A percentile compares a stretch with the other conserved stretches of the same genome.
Conservation (phyloP, 208 protist species). For the Leishmania aethiopica region DNA sequence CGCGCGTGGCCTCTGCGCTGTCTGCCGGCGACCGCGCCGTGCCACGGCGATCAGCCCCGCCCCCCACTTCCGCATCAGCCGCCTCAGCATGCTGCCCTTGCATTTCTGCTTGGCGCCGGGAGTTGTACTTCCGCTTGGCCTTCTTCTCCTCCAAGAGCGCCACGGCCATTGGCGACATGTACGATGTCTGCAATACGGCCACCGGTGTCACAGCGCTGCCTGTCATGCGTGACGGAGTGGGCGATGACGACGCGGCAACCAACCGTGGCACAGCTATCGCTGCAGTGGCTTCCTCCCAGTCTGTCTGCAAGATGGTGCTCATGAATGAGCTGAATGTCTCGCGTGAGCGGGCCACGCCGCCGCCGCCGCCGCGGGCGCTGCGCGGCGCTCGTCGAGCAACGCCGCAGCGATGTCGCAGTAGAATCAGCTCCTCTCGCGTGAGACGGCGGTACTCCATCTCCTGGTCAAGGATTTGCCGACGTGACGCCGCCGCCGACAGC, state of each 20-base stretch:
- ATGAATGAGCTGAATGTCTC: constrained; percentile 57
- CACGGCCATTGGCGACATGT: constrained; percentile 66
- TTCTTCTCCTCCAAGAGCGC: constrained; percentile 38
- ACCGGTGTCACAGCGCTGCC: neutral
- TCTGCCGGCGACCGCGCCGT: neutral
- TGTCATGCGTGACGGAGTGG: neutral
- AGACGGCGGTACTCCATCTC: constrained; percentile 39
- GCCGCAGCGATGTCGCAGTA: constrained; percentile 44
- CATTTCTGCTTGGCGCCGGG: constrained; percentile 21
- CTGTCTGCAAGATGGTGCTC: constrained; percentile 46
- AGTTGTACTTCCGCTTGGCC: constrained; percentile 17
- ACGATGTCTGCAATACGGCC: constrained; percentile 47
- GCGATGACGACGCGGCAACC: neutral
- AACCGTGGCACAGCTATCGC: neutral
- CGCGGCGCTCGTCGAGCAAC: constrained; percentile 9
- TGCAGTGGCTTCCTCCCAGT: constrained; percentile 13
- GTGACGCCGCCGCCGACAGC: constrained; percentile 26
- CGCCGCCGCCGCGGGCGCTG: constrained; percentile 3
- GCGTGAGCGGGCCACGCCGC: neutral
- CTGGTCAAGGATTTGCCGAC: constrained; percentile 35
- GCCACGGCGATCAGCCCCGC: neutral
- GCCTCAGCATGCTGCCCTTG: neutral
- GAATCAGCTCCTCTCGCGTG: constrained; percentile 45
- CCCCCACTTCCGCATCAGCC: neutral
- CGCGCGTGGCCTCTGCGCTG: neutral